Evolutionary conservation across 805 yeast genomes (phyloP).

Genomic region (Metschnikowia reukaufii): DNA sequence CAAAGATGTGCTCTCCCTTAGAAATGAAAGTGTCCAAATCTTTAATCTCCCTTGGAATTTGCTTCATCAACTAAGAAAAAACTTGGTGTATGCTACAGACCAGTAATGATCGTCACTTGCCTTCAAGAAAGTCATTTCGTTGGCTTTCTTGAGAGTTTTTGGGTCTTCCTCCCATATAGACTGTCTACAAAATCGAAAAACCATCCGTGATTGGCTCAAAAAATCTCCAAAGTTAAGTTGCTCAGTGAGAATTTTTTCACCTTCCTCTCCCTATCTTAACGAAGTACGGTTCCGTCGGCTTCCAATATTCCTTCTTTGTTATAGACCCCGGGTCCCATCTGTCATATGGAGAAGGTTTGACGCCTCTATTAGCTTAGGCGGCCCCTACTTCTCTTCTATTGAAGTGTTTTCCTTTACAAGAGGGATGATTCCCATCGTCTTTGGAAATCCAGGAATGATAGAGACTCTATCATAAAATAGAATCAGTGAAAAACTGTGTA

Average conservation of each 20-base stretch:
- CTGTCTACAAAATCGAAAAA: conserved; percentile 77
- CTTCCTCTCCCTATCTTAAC: conserved; percentile 76
- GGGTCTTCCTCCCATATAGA: conserved; percentile 85
- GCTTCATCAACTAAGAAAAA: conserved; percentile 76
- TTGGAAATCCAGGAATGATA: too few relatives aligned
- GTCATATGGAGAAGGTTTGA: conserved; percentile 77
- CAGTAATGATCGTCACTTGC: conserved; percentile 98
- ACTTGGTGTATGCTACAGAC: conserved; percentile 94
- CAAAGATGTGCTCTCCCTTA: conserved; percentile 47
- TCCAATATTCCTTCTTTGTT: conserved; percentile 59
- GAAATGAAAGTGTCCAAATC: conserved; percentile 54
- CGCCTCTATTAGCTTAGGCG: conserved; percentile 67
- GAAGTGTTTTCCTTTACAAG: too few relatives aligned
- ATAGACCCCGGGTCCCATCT: conserved; percentile 94
- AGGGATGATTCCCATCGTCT: too few relatives aligned
- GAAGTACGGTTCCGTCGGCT: conserved; percentile 75
- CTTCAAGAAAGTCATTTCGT: conserved; percentile 85
- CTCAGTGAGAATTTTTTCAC: conserved; percentile 84
- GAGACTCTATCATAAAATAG: neutral
- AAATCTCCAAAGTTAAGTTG: conserved; percentile 91
- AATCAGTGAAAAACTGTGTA: neutral
- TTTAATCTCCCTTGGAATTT: conserved; percentile 61
- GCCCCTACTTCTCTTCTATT: too few relatives aligned
- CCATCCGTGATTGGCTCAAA: conserved; percentile 77
- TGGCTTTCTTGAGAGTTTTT: conserved; percentile 72